Percentiles rank a stretch among this genome's conserved stretches.
phyloP scores from a whole-genome alignment of 1,284 basidiomycete species.

The Tylopilus sp. region DNA sequence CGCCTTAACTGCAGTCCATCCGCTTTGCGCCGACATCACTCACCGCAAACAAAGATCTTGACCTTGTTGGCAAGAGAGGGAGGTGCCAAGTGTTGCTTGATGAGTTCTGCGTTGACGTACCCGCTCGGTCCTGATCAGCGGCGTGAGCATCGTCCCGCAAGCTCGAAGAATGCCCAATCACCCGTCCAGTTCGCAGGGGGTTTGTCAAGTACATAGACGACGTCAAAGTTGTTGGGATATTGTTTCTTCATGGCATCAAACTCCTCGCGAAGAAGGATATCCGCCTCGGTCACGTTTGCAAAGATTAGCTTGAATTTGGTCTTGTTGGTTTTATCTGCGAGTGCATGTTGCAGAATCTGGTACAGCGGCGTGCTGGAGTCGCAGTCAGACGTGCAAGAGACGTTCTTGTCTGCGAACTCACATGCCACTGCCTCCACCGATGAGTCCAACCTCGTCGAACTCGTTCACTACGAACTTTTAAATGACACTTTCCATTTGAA shows the following conservation, averaged over 20 bases:
- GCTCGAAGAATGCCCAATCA: conserved; percentile 19
- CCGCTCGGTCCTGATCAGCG: conserved; percentile 54
- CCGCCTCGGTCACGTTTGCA: conserved; percentile 85
- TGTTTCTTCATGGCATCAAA: conserved; percentile 73
- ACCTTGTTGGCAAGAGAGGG: conserved; percentile 73
- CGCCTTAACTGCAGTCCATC: not conserved
- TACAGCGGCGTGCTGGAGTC: conserved; percentile 63
- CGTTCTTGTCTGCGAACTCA: conserved; percentile 35
- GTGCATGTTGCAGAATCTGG: conserved; percentile 73
- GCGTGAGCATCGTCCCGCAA: conserved; percentile 12
- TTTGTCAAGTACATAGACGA: conserved; percentile 88
- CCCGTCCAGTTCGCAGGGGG: conserved; percentile 70
- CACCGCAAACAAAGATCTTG: conserved; percentile 88
- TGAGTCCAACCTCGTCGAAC: conserved; percentile 82
- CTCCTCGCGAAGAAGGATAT: conserved; percentile 85
- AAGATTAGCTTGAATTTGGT: conserved; percentile 94
- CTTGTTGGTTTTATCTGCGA: conserved; percentile 75
- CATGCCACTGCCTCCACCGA: conserved; percentile 90
- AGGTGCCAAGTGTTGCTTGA: conserved; percentile 71
- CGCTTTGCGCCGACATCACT: conserved; percentile 17
- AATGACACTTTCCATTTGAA: not conserved
- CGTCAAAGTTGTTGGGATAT: conserved; percentile 69
- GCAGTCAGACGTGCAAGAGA: conserved; percentile 16
- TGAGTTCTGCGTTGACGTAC: conserved; percentile 67
- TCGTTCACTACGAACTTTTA: conserved; percentile 59